Percentiles rank a stretch among this genome's conserved stretches.
Conservation (phyloP, 345 rosid genomes). For the Conringia planisiliqua region DNA sequence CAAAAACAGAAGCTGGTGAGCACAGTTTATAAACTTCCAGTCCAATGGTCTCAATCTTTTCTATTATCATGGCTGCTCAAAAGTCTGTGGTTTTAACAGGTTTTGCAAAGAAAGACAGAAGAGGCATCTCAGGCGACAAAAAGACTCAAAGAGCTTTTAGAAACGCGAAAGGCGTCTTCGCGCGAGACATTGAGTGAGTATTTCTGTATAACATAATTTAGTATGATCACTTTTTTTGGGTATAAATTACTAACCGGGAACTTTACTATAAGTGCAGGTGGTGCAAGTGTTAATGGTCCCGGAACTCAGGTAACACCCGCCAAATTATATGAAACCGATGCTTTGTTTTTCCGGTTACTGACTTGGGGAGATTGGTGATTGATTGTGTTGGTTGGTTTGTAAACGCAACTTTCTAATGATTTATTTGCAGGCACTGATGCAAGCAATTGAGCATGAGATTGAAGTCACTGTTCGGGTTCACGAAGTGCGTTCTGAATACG, state of each 20-base stretch:
- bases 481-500: constrained; percentile 92
- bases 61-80: background rate
- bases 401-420: background rate
- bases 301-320: constrained; percentile 71
- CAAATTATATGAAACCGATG: constrained; percentile 12
- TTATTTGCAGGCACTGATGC: constrained; percentile 70
- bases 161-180: constrained; percentile 74
- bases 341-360: background rate
- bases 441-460: constrained; percentile 89
- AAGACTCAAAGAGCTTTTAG: constrained; percentile 89
- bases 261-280: constrained; percentile 37
- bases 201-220: constrained; percentile 2
- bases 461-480: constrained; percentile 88
- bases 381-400: constrained; percentile 8
- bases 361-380: constrained; percentile 12
- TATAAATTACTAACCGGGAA: constrained; percentile 1
- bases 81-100: constrained; percentile 40
- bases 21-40: constrained; percentile 11
- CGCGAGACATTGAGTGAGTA: constrained; percentile 53
- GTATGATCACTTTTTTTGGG: background rate
- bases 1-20: constrained; percentile 95
- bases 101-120: constrained; percentile 94
- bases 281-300: constrained; percentile 59
- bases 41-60: background rate
- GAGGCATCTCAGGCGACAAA: constrained; percentile 96